These are phyloP conservation scores for Citrus inodora DNA, from an alignment of 345 rosid species.

Conservation along the genomic window DNA sequence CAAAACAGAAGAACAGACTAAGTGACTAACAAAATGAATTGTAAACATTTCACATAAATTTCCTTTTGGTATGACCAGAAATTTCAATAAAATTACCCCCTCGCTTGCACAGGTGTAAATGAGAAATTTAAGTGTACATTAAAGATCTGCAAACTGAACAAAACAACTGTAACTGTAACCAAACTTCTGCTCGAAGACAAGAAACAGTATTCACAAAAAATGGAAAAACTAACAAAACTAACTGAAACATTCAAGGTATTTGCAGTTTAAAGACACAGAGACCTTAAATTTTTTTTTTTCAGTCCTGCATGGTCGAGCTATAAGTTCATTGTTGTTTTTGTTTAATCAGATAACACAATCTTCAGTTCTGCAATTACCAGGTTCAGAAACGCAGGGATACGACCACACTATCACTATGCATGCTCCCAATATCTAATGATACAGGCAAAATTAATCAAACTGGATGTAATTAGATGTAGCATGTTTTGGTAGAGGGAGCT, in stretches of 20 bases:
- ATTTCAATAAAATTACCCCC: neutral
- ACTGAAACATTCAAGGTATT: neutral
- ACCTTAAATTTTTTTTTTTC: neutral
- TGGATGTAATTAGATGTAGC: neutral
- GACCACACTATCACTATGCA: neutral
- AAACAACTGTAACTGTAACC: neutral
- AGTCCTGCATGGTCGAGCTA: neutral
- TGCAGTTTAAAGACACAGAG: neutral
- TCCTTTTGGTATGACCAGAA: neutral
- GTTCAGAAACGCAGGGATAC: neutral
- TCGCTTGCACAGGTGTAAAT: neutral
- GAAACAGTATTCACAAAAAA: neutral
- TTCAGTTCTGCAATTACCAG: neutral
- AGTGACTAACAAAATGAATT: neutral
- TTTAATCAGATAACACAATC: neutral
- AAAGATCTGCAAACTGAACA: neutral
- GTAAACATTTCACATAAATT: neutral
- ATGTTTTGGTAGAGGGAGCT: neutral
- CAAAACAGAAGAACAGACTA: neutral
- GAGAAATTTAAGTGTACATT: neutral
- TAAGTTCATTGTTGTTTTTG: neutral
- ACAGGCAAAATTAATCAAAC: neutral
- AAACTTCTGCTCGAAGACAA: neutral
- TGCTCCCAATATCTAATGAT: neutral
- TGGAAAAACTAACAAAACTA: neutral